These are phyloP conservation scores for Leptographium lundbergii DNA, from an alignment of 2,329 filamentous ascomycete genomes.

Conservation along the genomic window DNA sequence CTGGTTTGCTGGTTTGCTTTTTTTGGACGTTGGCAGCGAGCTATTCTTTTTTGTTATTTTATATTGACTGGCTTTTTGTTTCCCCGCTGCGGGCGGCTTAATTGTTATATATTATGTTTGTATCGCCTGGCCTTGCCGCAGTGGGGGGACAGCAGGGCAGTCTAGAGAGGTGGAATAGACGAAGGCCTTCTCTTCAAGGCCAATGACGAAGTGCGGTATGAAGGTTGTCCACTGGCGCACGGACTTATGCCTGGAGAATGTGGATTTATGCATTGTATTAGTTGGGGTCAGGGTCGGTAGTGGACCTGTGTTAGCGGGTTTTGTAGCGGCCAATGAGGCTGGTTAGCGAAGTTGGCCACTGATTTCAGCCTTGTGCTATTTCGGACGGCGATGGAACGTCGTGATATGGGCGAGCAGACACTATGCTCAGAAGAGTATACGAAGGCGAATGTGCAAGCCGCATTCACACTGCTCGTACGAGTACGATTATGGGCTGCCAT, in stretches of 20 bases:
- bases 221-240: background rate
- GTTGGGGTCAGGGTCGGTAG: background rate
- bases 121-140: slow-evolving; percentile 8
- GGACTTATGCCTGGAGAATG: background rate
- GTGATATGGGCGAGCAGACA: background rate
- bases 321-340: background rate
- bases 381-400: background rate
- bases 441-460: too few relatives aligned
- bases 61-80: slow-evolving; percentile 5
- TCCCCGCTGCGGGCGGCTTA: slow-evolving; percentile 13
- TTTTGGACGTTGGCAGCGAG: slow-evolving; percentile 3
- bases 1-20: slow-evolving; percentile 20
- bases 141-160: slow-evolving; percentile 6
- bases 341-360: too few relatives aligned
- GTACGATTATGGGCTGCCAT: too few relatives aligned
- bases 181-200: background rate
- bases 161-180: background rate
- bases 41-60: background rate
- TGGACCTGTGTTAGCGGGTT: background rate
- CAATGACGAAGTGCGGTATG: too few relatives aligned
- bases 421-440: background rate
- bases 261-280: background rate
- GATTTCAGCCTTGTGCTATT: slow-evolving; percentile 10
- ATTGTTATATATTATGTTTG: slow-evolving; percentile 7
- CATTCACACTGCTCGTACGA: too few relatives aligned